Percentiles rank a stretch among this genome's conserved stretches.
These are phyloP conservation scores for Colletotrichum liaoningense DNA, from an alignment of 2,329 filamentous ascomycete genomes.

Conservation along the genomic window DNA sequence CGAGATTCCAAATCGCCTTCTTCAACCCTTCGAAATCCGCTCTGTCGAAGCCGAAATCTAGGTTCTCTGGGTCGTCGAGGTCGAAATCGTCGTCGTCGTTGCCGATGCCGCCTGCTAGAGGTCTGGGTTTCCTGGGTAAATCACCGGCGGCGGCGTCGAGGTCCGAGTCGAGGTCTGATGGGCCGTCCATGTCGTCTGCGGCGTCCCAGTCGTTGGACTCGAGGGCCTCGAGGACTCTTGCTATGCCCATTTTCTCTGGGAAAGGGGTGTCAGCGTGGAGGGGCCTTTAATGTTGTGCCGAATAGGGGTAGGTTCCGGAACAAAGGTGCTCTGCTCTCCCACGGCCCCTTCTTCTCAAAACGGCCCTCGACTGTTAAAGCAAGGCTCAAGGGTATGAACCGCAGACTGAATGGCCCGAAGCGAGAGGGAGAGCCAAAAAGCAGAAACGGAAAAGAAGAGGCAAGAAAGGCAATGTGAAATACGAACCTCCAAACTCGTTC, in stretches of 20 bases:
- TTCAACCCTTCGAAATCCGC: constrained; percentile 64
- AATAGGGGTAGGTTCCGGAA: too few relatives aligned
- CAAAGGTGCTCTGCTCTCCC: too few relatives aligned
- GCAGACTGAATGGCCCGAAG: neutral
- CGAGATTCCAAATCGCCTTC: constrained; percentile 61
- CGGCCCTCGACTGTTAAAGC: too few relatives aligned
- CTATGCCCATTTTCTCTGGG: constrained; percentile 68
- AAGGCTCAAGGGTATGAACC: too few relatives aligned
- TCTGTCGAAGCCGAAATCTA: constrained; percentile 64
- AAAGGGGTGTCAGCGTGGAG: constrained; percentile 36
- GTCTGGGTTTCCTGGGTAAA: constrained; percentile 45
- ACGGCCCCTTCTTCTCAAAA: too few relatives aligned
- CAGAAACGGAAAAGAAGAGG: neutral
- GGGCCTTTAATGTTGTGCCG: neutral
- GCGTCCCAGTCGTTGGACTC: constrained; percentile 73
- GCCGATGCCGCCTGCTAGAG: constrained; percentile 39
- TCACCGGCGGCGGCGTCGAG: constrained; percentile 39
- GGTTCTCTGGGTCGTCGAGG: constrained; percentile 55
- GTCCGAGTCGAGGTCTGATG: constrained; percentile 46
- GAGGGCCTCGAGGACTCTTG: constrained; percentile 69
- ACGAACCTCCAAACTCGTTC: constrained; percentile 71
- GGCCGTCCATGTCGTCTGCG: constrained; percentile 44
- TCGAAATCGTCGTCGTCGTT: constrained; percentile 45
- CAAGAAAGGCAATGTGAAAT: neutral
- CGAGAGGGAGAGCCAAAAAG: neutral